Evolutionary conservation across 371 early-diverging fungal species (phyloP).

Genomic region (Mortierella sp.): DNA sequence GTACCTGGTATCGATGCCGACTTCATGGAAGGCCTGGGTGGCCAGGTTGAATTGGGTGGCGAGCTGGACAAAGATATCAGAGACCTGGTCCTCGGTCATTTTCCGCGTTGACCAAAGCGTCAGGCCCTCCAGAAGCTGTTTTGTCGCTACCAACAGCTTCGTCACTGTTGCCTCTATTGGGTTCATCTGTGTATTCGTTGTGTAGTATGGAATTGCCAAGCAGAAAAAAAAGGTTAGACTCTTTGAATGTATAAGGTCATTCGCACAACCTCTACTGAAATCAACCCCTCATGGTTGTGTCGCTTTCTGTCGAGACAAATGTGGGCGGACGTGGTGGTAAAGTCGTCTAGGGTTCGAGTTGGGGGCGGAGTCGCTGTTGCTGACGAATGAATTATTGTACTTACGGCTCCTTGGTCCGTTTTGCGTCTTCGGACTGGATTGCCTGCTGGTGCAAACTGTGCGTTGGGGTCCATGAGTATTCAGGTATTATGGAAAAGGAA

Average conservation of each 20-base stretch:
- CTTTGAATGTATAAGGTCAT: neutral
- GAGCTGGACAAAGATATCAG: constrained; percentile 66
- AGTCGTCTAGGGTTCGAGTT: neutral
- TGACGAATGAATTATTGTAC: constrained; percentile 1
- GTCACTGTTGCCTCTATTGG: constrained; percentile 70
- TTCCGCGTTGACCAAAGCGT: constrained; percentile 66
- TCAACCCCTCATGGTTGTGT: neutral
- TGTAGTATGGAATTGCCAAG: neutral
- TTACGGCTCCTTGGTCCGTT: constrained; percentile 40
- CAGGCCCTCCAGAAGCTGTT: constrained; percentile 65
- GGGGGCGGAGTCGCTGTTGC: neutral
- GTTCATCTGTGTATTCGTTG: constrained; percentile 62
- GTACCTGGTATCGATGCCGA: constrained; percentile 66
- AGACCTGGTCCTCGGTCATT: constrained; percentile 61
- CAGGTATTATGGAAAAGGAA: neutral
- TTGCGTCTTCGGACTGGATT: constrained; percentile 34
- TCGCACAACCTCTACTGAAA: too few species aligned
- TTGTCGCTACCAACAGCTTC: constrained; percentile 65
- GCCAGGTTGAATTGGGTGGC: constrained; percentile 65
- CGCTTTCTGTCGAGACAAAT: neutral
- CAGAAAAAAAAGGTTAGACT: neutral
- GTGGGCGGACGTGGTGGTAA: neutral
- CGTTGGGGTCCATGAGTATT: constrained; percentile 23
- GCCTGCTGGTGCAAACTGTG: constrained; percentile 13
- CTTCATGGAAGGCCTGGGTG: constrained; percentile 62